Evolutionary conservation across 441 rosid species (phyloP).

Genomic region (Brassica balearica): DNA sequence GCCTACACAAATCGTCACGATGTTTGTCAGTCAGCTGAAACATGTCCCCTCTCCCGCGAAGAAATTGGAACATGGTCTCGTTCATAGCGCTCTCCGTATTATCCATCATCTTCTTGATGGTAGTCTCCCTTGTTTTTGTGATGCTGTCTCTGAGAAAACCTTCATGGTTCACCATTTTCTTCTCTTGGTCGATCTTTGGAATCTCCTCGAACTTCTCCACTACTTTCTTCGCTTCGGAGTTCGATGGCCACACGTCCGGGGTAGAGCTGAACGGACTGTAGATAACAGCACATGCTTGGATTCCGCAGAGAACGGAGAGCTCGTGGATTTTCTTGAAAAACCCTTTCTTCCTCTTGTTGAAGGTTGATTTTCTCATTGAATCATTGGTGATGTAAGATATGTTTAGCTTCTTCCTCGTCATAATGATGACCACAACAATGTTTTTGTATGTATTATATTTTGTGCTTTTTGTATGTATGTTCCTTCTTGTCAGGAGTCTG

Average conservation of each 20-base stretch:
- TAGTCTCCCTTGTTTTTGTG: constrained; percentile 43
- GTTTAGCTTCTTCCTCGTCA: constrained; percentile 74
- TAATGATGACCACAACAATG: constrained; percentile 12
- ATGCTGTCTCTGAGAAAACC: constrained; percentile 53
- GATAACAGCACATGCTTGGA: constrained; percentile 62
- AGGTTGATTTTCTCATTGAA: constrained; percentile 59
- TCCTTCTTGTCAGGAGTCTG: not conserved
- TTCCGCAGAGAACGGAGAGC: constrained; percentile 58
- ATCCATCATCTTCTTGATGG: constrained; percentile 50
- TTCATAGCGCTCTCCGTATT: constrained; percentile 54
- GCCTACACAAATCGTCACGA: constrained; percentile 50
- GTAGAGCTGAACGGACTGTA: constrained; percentile 49
- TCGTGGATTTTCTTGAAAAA: constrained; percentile 63
- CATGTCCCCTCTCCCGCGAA: constrained; percentile 36
- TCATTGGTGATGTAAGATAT: constrained; percentile 59
- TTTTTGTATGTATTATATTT: not conserved
- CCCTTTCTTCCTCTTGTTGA: constrained; percentile 68
- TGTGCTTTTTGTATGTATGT: not conserved
- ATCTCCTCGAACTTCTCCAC: constrained; percentile 48
- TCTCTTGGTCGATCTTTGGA: constrained; percentile 56
- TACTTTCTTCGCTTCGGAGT: constrained; percentile 38
- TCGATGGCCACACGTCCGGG: constrained; percentile 68
- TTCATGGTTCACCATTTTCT: constrained; percentile 68
- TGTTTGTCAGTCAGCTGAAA: constrained; percentile 11
- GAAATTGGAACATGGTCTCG: constrained; percentile 50